Conservation (phyloP, 2,329 filamentous ascomycete species). For the Hypoxylon sp. region DNA sequence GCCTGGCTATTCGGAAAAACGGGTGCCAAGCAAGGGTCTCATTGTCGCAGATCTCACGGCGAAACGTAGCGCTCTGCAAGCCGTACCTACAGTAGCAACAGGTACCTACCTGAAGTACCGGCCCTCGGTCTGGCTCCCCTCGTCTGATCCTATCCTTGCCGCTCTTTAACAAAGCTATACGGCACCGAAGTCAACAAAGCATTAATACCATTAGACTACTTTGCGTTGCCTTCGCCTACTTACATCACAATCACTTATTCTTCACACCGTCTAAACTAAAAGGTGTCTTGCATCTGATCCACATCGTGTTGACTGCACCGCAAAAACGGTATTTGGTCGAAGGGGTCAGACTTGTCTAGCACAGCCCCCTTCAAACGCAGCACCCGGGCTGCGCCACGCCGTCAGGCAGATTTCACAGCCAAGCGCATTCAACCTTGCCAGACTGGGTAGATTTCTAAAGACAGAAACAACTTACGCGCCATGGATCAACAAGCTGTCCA, state of each 20-base stretch:
- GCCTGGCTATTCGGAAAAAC: constrained; percentile 24
- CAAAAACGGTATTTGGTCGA: constrained; percentile 39
- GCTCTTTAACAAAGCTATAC: constrained; percentile 1
- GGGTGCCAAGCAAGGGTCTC: constrained; percentile 41
- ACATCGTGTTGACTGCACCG: constrained; percentile 36
- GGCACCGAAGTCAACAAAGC: constrained; percentile 21
- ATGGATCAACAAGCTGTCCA: constrained; percentile 67
- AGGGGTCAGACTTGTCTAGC: constrained; percentile 49
- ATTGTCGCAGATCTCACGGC: constrained; percentile 41
- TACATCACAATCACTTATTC: constrained; percentile 17
- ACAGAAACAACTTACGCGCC: constrained; percentile 56
- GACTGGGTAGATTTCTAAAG: constrained; percentile 52
- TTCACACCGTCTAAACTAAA: constrained; percentile 20
- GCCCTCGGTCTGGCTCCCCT: constrained; percentile 17
- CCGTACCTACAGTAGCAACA: constrained; percentile 13
- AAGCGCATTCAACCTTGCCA: constrained; percentile 53
- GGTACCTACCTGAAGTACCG: constrained; percentile 21
- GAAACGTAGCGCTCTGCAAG: constrained; percentile 37
- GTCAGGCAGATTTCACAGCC: constrained; percentile 52
- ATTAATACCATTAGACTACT: constrained; percentile 19
- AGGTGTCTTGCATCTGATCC: constrained; percentile 27
- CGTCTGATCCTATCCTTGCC: constrained; percentile 22
- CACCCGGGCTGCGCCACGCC: constrained; percentile 52
- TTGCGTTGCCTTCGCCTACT: constrained; percentile 12
- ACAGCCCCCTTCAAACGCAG: constrained; percentile 52